Conservation (phyloP, 164 flowering plant genomes). For the Houttuynia cordata region DNA sequence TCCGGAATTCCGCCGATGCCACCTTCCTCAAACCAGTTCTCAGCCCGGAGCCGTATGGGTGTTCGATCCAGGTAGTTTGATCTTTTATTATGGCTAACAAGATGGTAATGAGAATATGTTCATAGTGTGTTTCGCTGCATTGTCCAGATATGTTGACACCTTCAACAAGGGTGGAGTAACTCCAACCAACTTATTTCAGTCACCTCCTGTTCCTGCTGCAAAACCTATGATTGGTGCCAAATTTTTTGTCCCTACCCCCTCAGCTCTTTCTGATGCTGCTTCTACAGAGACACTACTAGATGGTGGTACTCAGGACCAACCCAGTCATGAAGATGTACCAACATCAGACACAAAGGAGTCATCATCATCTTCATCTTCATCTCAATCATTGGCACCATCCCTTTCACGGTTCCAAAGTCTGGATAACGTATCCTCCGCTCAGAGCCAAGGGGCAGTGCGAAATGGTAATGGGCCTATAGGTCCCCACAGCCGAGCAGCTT, state of each 20-base stretch:
- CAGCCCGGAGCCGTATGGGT: slow-evolving; percentile 78
- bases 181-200: slow-evolving; percentile 47
- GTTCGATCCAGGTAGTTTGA: slow-evolving; percentile 64
- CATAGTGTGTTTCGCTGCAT: neutral
- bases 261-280: slow-evolving; percentile 24
- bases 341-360: slow-evolving; percentile 21
- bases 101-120: neutral
- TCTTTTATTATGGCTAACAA: too few species aligned
- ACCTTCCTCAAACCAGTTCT: slow-evolving; percentile 68
- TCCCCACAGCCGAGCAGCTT: slow-evolving; percentile 53
- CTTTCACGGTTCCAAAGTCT: slow-evolving; percentile 67
- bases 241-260: slow-evolving; percentile 66
- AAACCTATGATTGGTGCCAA: slow-evolving; percentile 41
- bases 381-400: slow-evolving; percentile 8
- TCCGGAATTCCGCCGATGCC: slow-evolving; percentile 81
- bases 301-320: slow-evolving; percentile 22
- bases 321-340: slow-evolving; percentile 24
- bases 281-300: slow-evolving; percentile 20
- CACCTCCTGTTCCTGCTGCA: slow-evolving; percentile 51
- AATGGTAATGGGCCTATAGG: slow-evolving; percentile 19
- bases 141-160: slow-evolving; percentile 92
- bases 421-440: slow-evolving; percentile 32
- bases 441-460: slow-evolving; percentile 7
- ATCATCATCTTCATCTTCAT: slow-evolving; percentile 18
- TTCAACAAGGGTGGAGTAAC: slow-evolving; percentile 72